phyloP scores from a whole-genome alignment of 106 monocot species.

The Iris macrosiphon region DNA sequence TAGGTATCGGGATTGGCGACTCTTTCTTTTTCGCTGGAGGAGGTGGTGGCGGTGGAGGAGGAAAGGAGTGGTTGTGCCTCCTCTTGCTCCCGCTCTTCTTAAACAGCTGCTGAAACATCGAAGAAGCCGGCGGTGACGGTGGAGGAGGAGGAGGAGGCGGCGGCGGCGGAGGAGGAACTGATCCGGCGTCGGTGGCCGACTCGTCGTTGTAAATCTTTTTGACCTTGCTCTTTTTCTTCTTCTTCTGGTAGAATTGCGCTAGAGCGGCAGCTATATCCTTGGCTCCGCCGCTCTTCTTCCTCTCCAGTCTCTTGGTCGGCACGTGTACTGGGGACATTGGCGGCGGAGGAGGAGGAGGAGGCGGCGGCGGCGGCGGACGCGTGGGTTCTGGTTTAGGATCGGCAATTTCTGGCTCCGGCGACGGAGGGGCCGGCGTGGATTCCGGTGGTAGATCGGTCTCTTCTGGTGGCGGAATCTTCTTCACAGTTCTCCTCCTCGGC shows the following conservation, averaged over 20 bases:
- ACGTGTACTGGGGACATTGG: slow-evolving; percentile 6
- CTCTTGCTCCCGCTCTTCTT: slow-evolving; percentile 48
- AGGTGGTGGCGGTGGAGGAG: slow-evolving; percentile 15
- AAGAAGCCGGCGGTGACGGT: slow-evolving; percentile 30
- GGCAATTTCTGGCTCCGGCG: not conserved
- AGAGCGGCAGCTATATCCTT: slow-evolving; percentile 60
- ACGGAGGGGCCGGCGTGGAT: not conserved
- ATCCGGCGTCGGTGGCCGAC: not conserved
- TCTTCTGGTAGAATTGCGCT: slow-evolving; percentile 65
- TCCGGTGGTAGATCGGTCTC: not conserved
- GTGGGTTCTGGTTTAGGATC: not conserved
- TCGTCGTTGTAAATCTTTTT: slow-evolving; percentile 30
- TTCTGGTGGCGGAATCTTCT: not conserved
- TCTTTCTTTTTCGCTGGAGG: too few species aligned
- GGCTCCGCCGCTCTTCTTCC: slow-evolving; percentile 35
- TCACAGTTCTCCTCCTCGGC: slow-evolving; percentile 3
- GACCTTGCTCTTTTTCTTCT: slow-evolving; percentile 22
- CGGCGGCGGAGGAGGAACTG: not conserved
- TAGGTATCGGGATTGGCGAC: not conserved
- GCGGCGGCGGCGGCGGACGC: slow-evolving; percentile 1
- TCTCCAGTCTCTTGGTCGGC: slow-evolving; percentile 22
- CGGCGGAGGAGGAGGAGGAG: slow-evolving; percentile 28
- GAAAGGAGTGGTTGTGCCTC: slow-evolving; percentile 19
- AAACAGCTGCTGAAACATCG: slow-evolving; percentile 43
- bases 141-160: slow-evolving; percentile 46